phyloP scores from a whole-genome alignment of 352 stramenopile species.

The Globisporangium apiculatum region DNA sequence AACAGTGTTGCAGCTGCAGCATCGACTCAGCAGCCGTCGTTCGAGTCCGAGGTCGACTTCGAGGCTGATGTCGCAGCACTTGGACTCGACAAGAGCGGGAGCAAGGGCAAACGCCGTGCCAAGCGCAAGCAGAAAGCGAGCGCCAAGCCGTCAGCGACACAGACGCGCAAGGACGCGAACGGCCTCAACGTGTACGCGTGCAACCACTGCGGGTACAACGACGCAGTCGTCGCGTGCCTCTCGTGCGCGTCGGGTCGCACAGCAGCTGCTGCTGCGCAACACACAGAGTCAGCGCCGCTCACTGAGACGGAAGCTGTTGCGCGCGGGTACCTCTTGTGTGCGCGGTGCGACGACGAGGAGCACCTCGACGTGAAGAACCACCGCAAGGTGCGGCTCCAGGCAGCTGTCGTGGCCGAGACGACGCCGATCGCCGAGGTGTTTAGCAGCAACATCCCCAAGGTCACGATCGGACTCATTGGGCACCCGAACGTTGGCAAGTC shows the following conservation, averaged over 20 bases:
- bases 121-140: constrained; percentile 53
- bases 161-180: constrained; percentile 9
- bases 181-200: constrained; percentile 27
- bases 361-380: constrained; percentile 57
- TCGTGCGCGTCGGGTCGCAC: constrained; percentile 28
- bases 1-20: constrained; percentile 20
- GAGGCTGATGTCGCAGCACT: constrained; percentile 2
- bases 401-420: constrained; percentile 17
- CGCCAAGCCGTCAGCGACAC: constrained; percentile 2
- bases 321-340: constrained; percentile 60
- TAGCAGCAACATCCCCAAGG: constrained; percentile 38
- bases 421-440: constrained; percentile 21
- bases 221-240: constrained; percentile 56
- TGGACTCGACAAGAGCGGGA: constrained; percentile 13
- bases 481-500: constrained; percentile 88
- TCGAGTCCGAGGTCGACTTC: constrained; percentile 27
- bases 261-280: constrained; percentile 12
- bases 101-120: constrained; percentile 28
- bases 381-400: constrained; percentile 39
- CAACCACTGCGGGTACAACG: constrained; percentile 66
- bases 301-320: constrained; percentile 49
- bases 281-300: constrained; percentile 19
- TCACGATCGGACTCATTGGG: constrained; percentile 84
- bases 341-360: constrained; percentile 64
- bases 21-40: background rate